Base-by-base conservation (phyloP, 2,329 filamentous ascomycete genomes). In the Xylariaceae sp. region DNA sequence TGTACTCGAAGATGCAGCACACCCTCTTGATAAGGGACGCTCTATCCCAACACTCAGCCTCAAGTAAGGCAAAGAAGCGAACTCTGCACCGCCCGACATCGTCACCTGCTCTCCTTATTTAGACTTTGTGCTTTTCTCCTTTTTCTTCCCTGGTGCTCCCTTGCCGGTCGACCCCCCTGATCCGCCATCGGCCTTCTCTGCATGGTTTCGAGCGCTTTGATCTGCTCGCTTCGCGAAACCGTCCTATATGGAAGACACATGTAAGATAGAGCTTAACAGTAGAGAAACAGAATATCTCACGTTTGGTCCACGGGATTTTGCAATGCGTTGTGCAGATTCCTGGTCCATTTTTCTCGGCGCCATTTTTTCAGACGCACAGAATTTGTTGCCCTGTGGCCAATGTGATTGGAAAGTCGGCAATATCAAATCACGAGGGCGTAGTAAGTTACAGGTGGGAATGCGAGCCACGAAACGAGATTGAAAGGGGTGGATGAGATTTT, bases 301-400 rank as follows among this genome's bases (percentile, higher is more conserved):
- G 56, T 71, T 71, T 14, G 68, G 67, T 12, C 74, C 74, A 36
- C 70, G 67, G 4, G 74, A 68, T 51, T 67, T 73, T 31, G 66
- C 65, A 54, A 76, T 77, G 47, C 74, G 67, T 44, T 69, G 69
- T 2, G 69, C 73, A 5, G 71, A 70, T 14, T 69, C 68, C 3
- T 72, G 67, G 55, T 75, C 72, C 74, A 76, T 77, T 54, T 71
- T 73, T 22, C 64, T 63, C 43, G 65, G 65, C 67, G 71, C 72
- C 22, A 31, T 61, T 28, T 45, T 7, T 28, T 28, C 22, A 28
- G 22, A 28, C 22, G 22, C 4, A 28, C 7, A 28, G 22, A 28
- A 28, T 28, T 28, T 28, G 22, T 28, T 28, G 22, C 22, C 22
- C 22, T 4, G 22, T 7, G 22, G 7, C 22, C 22, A 28, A 28